Evolutionary conservation across 345 rosid genomes (phyloP).

Genomic region (Balakata baccata): DNA sequence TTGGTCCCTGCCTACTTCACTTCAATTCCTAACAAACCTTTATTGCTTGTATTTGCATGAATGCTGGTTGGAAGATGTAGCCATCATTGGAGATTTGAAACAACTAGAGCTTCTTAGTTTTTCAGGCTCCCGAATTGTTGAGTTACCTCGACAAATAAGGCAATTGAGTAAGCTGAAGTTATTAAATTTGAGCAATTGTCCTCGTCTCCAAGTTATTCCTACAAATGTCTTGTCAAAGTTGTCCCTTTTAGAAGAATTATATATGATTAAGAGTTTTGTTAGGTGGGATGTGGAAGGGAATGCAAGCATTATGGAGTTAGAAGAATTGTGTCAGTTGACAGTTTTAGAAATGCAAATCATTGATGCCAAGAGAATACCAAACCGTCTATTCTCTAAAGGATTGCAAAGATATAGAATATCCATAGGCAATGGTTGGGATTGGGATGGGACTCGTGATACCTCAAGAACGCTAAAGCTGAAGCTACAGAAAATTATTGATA

Average conservation of each 20-base stretch:
- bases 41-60: not conserved
- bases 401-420: conserved; percentile 19
- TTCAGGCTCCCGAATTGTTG: conserved; percentile 11
- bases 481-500: not conserved
- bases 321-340: not conserved
- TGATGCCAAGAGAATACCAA: not conserved
- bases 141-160: conserved; percentile 22
- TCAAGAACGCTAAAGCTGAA: conserved; percentile 20
- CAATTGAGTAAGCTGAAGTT: conserved; percentile 19
- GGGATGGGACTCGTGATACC: not conserved
- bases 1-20: not conserved
- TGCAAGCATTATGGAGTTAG: conserved; percentile 24
- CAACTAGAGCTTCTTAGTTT: conserved; percentile 33
- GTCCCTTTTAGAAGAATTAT: conserved; percentile 28
- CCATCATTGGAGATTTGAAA: conserved; percentile 14
- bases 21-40: not conserved
- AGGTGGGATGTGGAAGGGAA: conserved; percentile 25
- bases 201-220: too few relatives aligned
- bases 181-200: conserved; percentile 32
- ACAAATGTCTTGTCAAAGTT: conserved; percentile 29
- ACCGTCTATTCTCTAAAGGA: not conserved
- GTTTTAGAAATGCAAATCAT: not conserved
- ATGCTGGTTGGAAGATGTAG: not conserved
- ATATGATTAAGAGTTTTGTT: conserved; percentile 18
- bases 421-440: conserved; percentile 20